Base-by-base conservation (phyloP, 805 yeast species). In the Monosporozyma aquatica region DNA sequence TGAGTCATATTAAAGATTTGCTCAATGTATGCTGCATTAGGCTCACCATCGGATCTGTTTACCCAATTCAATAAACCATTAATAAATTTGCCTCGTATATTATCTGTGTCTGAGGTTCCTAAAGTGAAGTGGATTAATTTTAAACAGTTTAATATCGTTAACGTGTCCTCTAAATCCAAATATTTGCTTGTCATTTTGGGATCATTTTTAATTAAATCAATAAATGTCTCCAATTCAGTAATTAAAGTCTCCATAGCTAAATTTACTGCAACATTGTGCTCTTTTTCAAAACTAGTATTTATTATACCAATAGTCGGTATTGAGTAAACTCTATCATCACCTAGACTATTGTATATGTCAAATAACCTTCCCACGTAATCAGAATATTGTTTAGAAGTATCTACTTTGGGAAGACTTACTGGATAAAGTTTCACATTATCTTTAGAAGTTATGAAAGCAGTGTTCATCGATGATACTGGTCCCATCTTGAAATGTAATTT, bases 41-140 rank as follows among this genome's bases (percentile, higher is more conserved):
- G 89, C 49, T 75, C 74, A 5, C 80, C 78, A 55, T 82, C 85
- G 24, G 80, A 78, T 43, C 76, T 69, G 54, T 83, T 83, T 21
- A 80, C 67, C 92, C 92, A 83, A 38, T 68, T 70, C 13, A 71
- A 59, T 27, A 78, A 59, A 30, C 68, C 54, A 38, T 66, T 65
- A 24, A 78, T 70, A 48, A 67, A 66, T 39, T 58, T 64, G 7
- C 33, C 33, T 43, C 56, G 50, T 36, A 61, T 55, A 14, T 68
- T 65, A 2, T 67, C 53, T 20, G 46, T 48, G 9, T 53, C 54
- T 59, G 58, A 18, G 65, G 65, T 3, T 29, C 55, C 61, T 13
- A 43, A 18, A 7, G 56, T 54, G 39, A 57, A 61, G 50, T 69
- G 66, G 28, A 75, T 57, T 0, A 84, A 75, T 39, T 71, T 70